Evolutionary conservation across 805 yeast genomes (phyloP).

Genomic region (Torulaspora gathmanii): DNA sequence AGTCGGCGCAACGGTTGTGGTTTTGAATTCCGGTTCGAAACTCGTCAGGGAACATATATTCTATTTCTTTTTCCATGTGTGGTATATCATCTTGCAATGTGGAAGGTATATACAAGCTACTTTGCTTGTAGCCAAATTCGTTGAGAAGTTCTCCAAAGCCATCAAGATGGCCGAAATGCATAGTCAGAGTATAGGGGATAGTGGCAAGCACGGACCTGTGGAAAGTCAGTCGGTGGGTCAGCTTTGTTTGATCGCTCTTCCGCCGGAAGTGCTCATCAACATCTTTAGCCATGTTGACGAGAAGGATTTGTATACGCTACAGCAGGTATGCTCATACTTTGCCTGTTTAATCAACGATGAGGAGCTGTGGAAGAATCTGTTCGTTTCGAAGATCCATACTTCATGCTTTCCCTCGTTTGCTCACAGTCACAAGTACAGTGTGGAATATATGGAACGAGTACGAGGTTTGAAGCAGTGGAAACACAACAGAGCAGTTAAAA

Average conservation of each 20-base stretch:
- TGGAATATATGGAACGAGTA: constrained; percentile 35
- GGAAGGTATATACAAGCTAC: too few relatives aligned
- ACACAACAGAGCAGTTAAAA: constrained; percentile 34
- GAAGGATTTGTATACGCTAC: constrained; percentile 34
- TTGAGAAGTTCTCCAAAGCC: not conserved
- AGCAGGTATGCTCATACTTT: constrained; percentile 32
- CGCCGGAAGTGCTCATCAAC: constrained; percentile 37
- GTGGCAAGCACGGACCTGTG: too few relatives aligned
- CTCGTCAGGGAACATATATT: not conserved
- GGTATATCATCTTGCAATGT: not conserved
- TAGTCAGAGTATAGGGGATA: not conserved
- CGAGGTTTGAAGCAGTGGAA: constrained; percentile 33
- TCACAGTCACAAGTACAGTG: constrained; percentile 33
- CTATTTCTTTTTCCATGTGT: not conserved
- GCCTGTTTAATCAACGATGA: constrained; percentile 36
- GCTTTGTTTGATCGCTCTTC: constrained; percentile 24
- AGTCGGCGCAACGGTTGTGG: constrained; percentile 1
- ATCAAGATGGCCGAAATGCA: not conserved
- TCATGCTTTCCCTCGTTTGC: constrained; percentile 38
- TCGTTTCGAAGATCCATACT: constrained; percentile 30
- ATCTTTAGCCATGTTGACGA: constrained; percentile 38
- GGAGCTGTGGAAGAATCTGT: constrained; percentile 42
- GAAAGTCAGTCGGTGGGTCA: not conserved
- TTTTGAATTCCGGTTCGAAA: not conserved
- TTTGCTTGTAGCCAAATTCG: too few relatives aligned